A percentile compares a stretch with the other conserved stretches of the same genome.
These are phyloP conservation scores for Solanum tarijense DNA, from an alignment of 257 asterid species.

Conservation along the genomic window DNA sequence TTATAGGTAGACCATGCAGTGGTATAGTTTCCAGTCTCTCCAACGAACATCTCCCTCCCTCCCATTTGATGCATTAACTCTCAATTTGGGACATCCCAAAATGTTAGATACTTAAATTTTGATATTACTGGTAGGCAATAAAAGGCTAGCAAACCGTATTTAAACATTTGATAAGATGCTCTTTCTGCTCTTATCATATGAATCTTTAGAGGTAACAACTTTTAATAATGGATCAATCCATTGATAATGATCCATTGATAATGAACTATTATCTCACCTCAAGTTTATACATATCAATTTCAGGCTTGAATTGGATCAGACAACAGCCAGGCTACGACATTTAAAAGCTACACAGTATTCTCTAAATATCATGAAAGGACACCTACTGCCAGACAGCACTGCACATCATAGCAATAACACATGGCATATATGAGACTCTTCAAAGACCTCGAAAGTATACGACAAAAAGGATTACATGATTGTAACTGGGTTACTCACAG, in stretches of 20 bases:
- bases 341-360: not conserved
- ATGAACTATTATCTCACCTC: not conserved
- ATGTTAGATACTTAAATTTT: not conserved
- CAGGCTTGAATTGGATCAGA: not conserved
- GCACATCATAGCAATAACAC: not conserved
- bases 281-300: not conserved
- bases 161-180: not conserved
- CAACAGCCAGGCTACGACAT: not conserved
- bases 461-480: not conserved
- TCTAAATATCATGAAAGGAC: not conserved
- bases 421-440: not conserved
- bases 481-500: not conserved
- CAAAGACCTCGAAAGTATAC: not conserved
- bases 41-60: not conserved
- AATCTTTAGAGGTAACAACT: not conserved
- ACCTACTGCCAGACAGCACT: not conserved
- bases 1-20: not conserved
- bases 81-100: not conserved
- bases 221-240: not conserved
- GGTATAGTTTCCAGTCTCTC: not conserved
- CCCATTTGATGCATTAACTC: not conserved
- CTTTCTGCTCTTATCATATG: not conserved
- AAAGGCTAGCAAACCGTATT: not conserved
- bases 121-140: not conserved
- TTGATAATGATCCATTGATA: not conserved